Base-by-base conservation (phyloP, 2,329 filamentous ascomycete genomes). In the Alternaria gaisen region DNA sequence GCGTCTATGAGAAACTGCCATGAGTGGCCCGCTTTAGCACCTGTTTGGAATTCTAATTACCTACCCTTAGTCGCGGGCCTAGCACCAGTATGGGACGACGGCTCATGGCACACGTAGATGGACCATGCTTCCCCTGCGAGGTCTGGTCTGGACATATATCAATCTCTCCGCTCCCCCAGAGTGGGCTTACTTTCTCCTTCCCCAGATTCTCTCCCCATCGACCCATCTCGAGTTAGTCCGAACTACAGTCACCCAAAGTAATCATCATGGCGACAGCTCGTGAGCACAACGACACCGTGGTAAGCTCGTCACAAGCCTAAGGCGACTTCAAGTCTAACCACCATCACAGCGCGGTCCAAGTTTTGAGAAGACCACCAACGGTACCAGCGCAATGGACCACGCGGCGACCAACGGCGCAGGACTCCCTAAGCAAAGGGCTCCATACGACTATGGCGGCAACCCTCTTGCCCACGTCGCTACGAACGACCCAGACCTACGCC, bases 361-460 rank as follows among this genome's bases (percentile, higher is more conserved):
- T 54, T 60, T 67, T 30, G 69, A 72, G 51, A 69, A 77, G 56
- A 61, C 66, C 12, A 68, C 61, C 53, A 77, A 77, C 54, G 75
- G 72, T 41, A 77, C 73, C 54, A 75, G 68, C 58, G 63, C 71
- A 28, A 59, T 78, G 60, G 82, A 83, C 70, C 80, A 83, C 59
- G 73, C 72, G 68, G 79, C 44, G 26, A 12, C 5, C 44, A 56
- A 81, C 53, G 73, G 71, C 51, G 68, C 68, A 51, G 59, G 55
- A 34, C 38, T 42, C 8, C 57, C 75, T 44, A 79, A 76, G 68
- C 77, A 80, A 68, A 80, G 82, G 69, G 77, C 75, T 63, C 81
- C 81, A 1, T 83, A 83, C 70, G 82, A 83, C 70, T 84, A 84
- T 69, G 78, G 82, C 67, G 83, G 83, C 64, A 85, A 85, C 71